Conservation (phyloP, 2,329 filamentous ascomycete genomes). For the Furcasterigmium furcatum region DNA sequence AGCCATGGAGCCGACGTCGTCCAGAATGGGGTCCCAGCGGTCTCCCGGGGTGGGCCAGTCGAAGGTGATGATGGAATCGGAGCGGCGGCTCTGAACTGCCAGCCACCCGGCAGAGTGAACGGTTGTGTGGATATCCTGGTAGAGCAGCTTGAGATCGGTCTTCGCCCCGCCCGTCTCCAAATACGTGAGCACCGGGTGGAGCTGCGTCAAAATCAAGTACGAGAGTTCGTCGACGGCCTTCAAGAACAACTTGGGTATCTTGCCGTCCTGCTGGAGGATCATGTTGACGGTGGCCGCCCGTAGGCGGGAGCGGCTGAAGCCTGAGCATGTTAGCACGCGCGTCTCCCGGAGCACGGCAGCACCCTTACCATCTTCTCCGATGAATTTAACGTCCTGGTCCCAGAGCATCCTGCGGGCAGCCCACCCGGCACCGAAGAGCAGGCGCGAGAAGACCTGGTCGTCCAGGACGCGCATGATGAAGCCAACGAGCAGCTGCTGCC, state of each 20-base stretch:
- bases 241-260: constrained; percentile 23
- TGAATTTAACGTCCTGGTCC: constrained; percentile 17
- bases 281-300: constrained; percentile 18
- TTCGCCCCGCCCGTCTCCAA: constrained; percentile 5
- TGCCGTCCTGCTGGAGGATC: constrained; percentile 15
- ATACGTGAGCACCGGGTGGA: constrained; percentile 19
- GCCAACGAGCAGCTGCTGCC: constrained; percentile 19
- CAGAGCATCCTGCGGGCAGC: constrained; percentile 14
- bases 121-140: constrained; percentile 22
- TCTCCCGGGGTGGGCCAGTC: constrained; percentile 26
- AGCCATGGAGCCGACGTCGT: too few relatives aligned
- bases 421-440: constrained; percentile 29
- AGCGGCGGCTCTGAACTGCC: constrained; percentile 19
- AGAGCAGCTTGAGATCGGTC: constrained; percentile 6
- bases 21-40: constrained; percentile 9
- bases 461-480: constrained; percentile 24
- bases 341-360: too few relatives aligned
- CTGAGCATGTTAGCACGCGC: constrained; percentile 11
- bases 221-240: constrained; percentile 22
- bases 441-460: constrained; percentile 18
- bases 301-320: constrained; percentile 22
- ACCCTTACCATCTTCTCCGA: constrained; percentile 23
- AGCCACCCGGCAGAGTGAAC: constrained; percentile 26
- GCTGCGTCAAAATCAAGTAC: constrained; percentile 14
- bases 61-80: constrained; percentile 13